A percentile compares a stretch with the other conserved stretches of the same genome.
These are phyloP conservation scores for Drosera spatulata DNA, from an alignment of 179 eudicot genomes.

Conservation along the genomic window DNA sequence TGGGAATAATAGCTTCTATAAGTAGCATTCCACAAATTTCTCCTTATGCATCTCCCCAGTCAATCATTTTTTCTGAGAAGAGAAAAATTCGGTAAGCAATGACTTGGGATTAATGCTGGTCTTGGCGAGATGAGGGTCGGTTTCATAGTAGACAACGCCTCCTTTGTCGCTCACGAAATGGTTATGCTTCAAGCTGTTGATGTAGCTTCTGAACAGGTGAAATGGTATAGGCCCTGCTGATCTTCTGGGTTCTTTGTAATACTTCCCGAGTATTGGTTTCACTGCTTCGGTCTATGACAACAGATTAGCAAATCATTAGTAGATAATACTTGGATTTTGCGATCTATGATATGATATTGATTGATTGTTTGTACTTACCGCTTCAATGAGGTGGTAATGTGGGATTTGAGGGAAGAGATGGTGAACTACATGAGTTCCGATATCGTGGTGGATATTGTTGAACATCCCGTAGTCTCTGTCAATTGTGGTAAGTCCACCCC, in stretches of 20 bases:
- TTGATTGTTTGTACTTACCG: constrained; percentile 20
- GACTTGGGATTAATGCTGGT: too few relatives aligned
- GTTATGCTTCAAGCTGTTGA: constrained; percentile 27
- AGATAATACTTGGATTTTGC: too few relatives aligned
- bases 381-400: constrained; percentile 51
- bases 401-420: constrained; percentile 71
- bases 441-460: constrained; percentile 54
- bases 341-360: too few relatives aligned
- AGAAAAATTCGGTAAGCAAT: too few relatives aligned
- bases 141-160: constrained; percentile 15
- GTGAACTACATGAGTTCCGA: constrained; percentile 63
- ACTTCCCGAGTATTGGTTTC: constrained; percentile 32
- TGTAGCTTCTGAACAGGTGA: constrained; percentile 22
- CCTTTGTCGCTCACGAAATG: constrained; percentile 45
- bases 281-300: constrained; percentile 31
- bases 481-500: constrained; percentile 61
- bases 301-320: neutral
- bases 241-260: constrained; percentile 36
- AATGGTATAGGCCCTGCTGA: constrained; percentile 28
- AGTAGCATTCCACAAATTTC: too few relatives aligned
- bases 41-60: too few relatives aligned
- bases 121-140: too few relatives aligned
- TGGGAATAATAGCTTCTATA: too few relatives aligned
- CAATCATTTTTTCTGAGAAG: too few relatives aligned
- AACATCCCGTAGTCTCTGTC: constrained; percentile 64